Evolutionary conservation across 2,329 filamentous ascomycete species (phyloP), one percentile per base, ranked within the genome.

Genomic region (Xylariaceae sp.): DNA sequence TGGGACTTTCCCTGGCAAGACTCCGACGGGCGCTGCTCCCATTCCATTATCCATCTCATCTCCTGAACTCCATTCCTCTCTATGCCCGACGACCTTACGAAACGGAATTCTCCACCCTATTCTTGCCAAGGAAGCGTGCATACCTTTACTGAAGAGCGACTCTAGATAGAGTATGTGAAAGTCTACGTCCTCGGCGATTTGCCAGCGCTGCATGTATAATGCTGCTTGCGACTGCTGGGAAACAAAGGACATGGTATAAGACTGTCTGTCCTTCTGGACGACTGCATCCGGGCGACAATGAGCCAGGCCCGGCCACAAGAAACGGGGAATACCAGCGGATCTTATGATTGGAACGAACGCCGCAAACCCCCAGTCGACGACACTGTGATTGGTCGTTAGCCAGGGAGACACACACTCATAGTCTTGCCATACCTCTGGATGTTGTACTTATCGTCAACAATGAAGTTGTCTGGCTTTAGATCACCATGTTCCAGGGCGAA

Each of bases 81-180:
- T 12, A 17, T 24, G 6, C 46, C 26, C 8, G 21, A 29, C 26
- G 23, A 37, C 26, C 24, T 44, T 28, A 26, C 29, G 37, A 33
- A n/a, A 21, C 16, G 41, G 26, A 40, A 41, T 8, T 47, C 36
- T 39, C 39, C 44, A 54, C 21, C 26, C 36, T 4, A 54, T 43
- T 48, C 28, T 36, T 43, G 28, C 44, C 34, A 48, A 41, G 6
- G 34, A 41, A 43, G 36, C 34, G 21, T 54, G 51, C 36, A 54
- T 54, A 34, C 51, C 34, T 14, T 54, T 54, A 7, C 51, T 54
- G 8, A 36, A 41, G 26, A 48, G 34, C 36, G 34, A 48, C 36
- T 54, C 43, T 12, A 48, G 26, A 33, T 41, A 54, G 4, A 53
- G 34, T 24, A 34, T 48, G 17, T 41, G 43, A 43, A 47, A 54